These are phyloP conservation scores for Xylariaceae sp. DNA, from an alignment of 2,329 filamentous ascomycete genomes.

Conservation along the genomic window DNA sequence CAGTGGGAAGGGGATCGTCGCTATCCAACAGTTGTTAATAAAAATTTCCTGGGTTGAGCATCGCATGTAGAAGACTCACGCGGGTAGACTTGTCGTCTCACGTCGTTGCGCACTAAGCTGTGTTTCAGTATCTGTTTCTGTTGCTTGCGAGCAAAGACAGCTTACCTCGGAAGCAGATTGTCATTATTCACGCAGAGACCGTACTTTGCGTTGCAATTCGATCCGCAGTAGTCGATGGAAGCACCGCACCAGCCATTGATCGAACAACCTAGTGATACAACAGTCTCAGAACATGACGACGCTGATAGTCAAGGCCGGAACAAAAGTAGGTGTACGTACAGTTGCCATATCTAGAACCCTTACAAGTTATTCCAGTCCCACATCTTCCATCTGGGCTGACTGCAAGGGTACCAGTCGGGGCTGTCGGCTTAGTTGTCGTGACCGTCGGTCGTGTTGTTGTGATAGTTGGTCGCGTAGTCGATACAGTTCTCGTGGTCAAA, in stretches of 20 bases:
- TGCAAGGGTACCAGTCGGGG: conserved; percentile 16
- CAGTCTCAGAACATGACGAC: conserved; percentile 1
- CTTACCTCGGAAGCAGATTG: conserved; percentile 12
- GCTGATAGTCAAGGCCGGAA: conserved; percentile 1
- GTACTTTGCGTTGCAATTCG: conserved; percentile 19
- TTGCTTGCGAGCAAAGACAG: conserved; percentile 2
- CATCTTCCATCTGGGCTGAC: conserved; percentile 25
- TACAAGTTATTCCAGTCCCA: conserved; percentile 21
- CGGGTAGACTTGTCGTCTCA: too few relatives aligned
- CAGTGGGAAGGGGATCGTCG: conserved; percentile 13
- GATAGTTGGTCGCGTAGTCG: conserved; percentile 5
- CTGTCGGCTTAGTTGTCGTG: conserved; percentile 9
- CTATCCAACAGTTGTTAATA: too few relatives aligned
- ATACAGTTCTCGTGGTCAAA: conserved; percentile 6
- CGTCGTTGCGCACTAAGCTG: too few relatives aligned
- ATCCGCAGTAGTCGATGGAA: conserved; percentile 26
- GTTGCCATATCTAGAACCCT: conserved; percentile 23
- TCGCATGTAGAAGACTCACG: too few relatives aligned
- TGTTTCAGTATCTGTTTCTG: too few relatives aligned
- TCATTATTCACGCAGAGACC: conserved; percentile 17
- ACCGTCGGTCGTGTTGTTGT: conserved; percentile 2
- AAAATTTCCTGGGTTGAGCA: too few relatives aligned
- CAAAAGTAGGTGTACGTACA: conserved; percentile 18
- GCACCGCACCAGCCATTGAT: conserved; percentile 22
- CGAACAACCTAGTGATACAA: conserved; percentile 22